These are phyloP conservation scores for Coniophora puteana DNA, from an alignment of 1,284 basidiomycete species.

Conservation along the genomic window DNA sequence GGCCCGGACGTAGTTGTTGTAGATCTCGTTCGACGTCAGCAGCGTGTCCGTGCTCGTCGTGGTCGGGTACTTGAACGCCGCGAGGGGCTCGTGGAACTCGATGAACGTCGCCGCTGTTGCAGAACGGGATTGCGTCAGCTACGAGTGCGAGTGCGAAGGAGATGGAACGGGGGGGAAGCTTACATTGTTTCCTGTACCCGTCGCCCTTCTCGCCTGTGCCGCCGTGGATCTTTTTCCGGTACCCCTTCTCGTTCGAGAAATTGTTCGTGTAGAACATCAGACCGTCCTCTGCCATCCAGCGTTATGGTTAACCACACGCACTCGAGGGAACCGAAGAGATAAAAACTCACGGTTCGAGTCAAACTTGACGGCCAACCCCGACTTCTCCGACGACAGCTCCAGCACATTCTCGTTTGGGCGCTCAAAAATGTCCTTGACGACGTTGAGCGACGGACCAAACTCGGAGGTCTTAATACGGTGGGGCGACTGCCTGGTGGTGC, in stretches of 20 bases:
- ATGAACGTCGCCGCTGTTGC: conserved; percentile 61
- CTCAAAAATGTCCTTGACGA: conserved; percentile 45
- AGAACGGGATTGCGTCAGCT: not conserved
- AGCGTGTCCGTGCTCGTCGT: conserved; percentile 47
- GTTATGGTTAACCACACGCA: conserved; percentile 1
- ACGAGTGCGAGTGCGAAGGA: not conserved
- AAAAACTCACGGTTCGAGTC: conserved; percentile 61
- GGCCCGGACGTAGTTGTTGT: conserved; percentile 54
- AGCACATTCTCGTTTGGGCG: conserved; percentile 40
- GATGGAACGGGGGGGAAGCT: conserved; percentile 17
- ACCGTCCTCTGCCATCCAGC: conserved; percentile 50
- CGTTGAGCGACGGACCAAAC: conserved; percentile 34
- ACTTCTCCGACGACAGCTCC: conserved; percentile 51
- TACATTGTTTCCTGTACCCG: conserved; percentile 57
- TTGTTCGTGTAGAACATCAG: conserved; percentile 72
- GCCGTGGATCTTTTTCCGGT: conserved; percentile 71
- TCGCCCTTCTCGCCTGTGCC: conserved; percentile 61
- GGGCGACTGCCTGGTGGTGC: conserved; percentile 34
- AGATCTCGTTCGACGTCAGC: conserved; percentile 54
- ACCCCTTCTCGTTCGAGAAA: conserved; percentile 42
- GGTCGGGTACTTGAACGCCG: conserved; percentile 44
- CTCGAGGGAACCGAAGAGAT: not conserved
- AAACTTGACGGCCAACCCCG: conserved; percentile 58
- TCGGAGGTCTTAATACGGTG: conserved; percentile 28
- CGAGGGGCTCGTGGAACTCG: conserved; percentile 68